Evolutionary conservation across 1,284 basidiomycete species (phyloP), one percentile per base, ranked within the genome.

Genomic region (Naganishia sp.): DNA sequence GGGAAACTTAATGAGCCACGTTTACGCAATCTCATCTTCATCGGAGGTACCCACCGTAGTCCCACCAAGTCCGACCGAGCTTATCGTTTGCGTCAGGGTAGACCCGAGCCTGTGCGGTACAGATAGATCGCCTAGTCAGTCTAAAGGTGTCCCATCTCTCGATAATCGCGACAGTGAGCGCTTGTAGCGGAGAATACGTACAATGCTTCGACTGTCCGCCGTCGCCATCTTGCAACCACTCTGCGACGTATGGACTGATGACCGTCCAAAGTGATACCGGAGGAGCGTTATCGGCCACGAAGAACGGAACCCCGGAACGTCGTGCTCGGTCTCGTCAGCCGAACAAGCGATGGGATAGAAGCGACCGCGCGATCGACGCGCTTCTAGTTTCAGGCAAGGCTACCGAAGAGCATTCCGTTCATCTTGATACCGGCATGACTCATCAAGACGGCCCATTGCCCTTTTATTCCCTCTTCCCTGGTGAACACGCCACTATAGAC

Each of bases 71-170:
- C 66, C 83, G 73, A 4, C 85, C 85, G 45, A 83, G 79, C 75
- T 81, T 82, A 76, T 85, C 84, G 74, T 86, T 86, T 63, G 83
- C 84, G 70, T 84, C 78, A 25, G 84, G 74, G 73, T 86, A 86
- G 16, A 86, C 84, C 55, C 84, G 75, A 36, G 84, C 81, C 79
- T 81, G 67, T 11, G 42, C n/a, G 46, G n/a, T 36, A 28, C 5
- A 36, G 43, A n/a, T 9, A 43, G 28, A 16, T 25, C 15, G 39
- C 4, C 9, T 25, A 9, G 43, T 52, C 48, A 61, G 59, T 44
- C 46, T 28, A 49, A 46, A 31, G 25, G 59, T 42, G 9, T 23
- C 28, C 18, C 18, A 23, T 28, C 43, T 6, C 21, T 31, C 23
- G 23, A 50, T 31, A n/a, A 15, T 39, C n/a, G 18, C 48, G 57